Base-by-base conservation (phyloP, 176 grass and related monocot species). In the Alloteropsis semialata region DNA sequence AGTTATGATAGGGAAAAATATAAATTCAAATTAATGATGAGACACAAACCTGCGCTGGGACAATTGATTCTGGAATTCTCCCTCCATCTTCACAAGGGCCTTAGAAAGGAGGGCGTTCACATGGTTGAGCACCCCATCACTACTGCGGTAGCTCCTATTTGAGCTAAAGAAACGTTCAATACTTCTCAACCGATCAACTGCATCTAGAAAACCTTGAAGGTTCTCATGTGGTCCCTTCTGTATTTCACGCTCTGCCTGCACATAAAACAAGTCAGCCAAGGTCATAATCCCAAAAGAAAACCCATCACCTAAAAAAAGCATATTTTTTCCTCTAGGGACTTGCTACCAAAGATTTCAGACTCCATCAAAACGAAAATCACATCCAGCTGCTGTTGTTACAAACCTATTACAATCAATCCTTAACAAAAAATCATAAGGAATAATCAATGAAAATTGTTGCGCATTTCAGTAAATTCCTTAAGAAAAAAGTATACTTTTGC, bases 111-210 rank as follows among this genome's bases (percentile, higher is more conserved):
- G 83, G 29, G 42, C 45, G 3, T 94, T 99, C 12, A 92, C 96
- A 27, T 96, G 85, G 86, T 34, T 90, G 50, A 96, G 91, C 29
- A 99, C 96, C 11, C 91, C 89, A 80, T 96, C 96, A 29, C 89
- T 99, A 74, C 83, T 96, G 27, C 86, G 87, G 53, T 96, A 94
- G 69, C 89, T 96, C 90, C 90, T 95, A 75, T 96, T 94, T 2
- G 96, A 96, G 81, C 85, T 99, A 37, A 96, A 99, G 87, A 99
- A 99, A 10, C 83, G 84, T 48, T 91, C 83, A 10, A 99, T 91
- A 71, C 89, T 92, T 62, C 93, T 83, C 73, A 99, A 44, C 9
- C 85, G 85, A 74, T 99, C 96, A 41, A 96, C 91, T 1, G 96
- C 93, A 9, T 93, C 89, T 22, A 99, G 88, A 65, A 93, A 99